phyloP scores from a whole-genome alignment of 139 green algal species.

The Asterochloris sp. region DNA sequence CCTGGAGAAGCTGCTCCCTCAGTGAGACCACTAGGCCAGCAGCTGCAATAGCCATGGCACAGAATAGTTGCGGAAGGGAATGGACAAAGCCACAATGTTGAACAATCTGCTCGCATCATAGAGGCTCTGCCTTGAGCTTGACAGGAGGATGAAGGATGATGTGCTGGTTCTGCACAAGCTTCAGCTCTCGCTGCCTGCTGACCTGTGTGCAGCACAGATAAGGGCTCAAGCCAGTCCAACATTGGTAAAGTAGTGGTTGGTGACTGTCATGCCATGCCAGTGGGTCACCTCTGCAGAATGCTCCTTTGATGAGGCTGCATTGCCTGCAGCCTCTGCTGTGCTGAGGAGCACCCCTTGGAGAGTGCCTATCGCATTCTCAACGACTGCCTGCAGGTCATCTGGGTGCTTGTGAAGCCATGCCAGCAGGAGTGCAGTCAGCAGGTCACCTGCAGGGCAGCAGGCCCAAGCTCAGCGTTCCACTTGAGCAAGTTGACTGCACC shows the following conservation, averaged over 20 bases:
- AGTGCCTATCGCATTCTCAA: conserved; percentile 61
- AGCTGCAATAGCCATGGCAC: too few relatives aligned
- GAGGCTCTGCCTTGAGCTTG: conserved; percentile 9
- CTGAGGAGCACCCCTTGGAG: conserved; percentile 61
- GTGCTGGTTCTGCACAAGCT: conserved; percentile 46
- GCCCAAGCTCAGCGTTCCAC: not conserved
- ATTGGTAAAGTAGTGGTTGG: too few relatives aligned
- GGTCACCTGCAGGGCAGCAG: conserved; percentile 48
- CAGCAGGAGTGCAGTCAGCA: conserved; percentile 71
- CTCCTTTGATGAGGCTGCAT: conserved; percentile 3
- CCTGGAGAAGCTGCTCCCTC: not conserved
- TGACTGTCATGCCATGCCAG: not conserved
- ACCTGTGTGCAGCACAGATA: conserved; percentile 7
- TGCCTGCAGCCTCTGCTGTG: conserved; percentile 32
- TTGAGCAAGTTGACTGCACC: not conserved
- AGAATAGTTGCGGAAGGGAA: too few relatives aligned
- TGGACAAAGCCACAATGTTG: too few relatives aligned
- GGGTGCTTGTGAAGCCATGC: conserved; percentile 54
- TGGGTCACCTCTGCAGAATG: conserved; percentile 21
- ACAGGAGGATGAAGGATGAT: conserved; percentile 25
- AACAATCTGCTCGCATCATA: not conserved
- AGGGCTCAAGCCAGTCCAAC: not conserved
- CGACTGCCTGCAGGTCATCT: conserved; percentile 47
- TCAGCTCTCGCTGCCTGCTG: conserved; percentile 42
- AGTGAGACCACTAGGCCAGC: too few relatives aligned